phyloP scores from a whole-genome alignment of 257 asterid genomes.

The Parsonsia alboflavescens region DNA sequence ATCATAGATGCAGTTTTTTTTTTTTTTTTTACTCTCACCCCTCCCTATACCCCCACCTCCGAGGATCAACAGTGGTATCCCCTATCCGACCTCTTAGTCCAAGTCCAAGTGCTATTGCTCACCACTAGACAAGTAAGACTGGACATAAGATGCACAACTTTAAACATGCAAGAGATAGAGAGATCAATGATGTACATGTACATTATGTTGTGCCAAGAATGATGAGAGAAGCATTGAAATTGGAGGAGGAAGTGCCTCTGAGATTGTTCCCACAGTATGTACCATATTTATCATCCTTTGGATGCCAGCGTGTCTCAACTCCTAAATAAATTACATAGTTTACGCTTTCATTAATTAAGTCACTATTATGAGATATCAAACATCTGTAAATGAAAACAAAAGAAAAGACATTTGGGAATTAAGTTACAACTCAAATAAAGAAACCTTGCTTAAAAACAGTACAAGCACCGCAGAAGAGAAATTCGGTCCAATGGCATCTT shows the following conservation, averaged over 20 bases:
- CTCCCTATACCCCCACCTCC: no score
- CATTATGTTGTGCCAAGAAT: conserved; percentile 48
- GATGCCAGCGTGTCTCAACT: conserved; percentile 56
- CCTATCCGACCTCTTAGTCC: no score
- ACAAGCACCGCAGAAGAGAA: background rate
- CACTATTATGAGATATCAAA: background rate
- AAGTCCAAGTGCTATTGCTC: no score
- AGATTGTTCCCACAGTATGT: conserved; percentile 50
- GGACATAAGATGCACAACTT: background rate
- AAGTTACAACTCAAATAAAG: background rate
- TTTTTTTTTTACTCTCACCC: no score
- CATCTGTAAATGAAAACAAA: background rate
- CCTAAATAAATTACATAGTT: conserved; percentile 33
- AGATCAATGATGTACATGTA: conserved; percentile 46
- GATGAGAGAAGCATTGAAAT: conserved; percentile 52
- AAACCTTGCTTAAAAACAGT: background rate
- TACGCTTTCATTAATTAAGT: background rate
- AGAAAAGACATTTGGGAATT: background rate
- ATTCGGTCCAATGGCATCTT: background rate
- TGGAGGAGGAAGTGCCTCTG: conserved; percentile 61
- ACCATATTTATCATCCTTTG: conserved; percentile 60
- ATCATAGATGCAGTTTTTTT: no score
- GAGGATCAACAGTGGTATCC: no score
- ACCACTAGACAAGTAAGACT: no score
- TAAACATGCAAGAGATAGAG: conserved; percentile 10